Base-by-base conservation (phyloP, 2,329 filamentous ascomycete genomes). In the Fusarium bulbicola region DNA sequence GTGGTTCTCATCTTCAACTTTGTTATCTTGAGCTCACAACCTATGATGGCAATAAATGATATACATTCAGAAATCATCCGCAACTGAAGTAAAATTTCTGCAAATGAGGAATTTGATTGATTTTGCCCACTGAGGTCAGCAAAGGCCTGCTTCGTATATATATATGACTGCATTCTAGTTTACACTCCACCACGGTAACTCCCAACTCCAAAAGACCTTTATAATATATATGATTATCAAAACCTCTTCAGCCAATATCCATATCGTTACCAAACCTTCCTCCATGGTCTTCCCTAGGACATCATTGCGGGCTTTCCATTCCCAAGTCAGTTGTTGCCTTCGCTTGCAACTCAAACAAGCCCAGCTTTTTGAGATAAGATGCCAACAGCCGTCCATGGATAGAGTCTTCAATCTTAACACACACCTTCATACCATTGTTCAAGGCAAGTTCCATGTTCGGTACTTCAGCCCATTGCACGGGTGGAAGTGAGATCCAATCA, bases 381-480 rank as follows among this genome's bases (percentile, higher is more conserved):
- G 64, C 63, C 21, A 67, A 13, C 40, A 56, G 42, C 34, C 34
- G 52, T 20, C 64, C 62, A 42, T 66, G 14, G 1, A 66, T 32
- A n/a, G 62, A 66, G 20, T 67, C 46, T 32, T 66, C 64, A 21
- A 63, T 30, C 54, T 49, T 30, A 7, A 30, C 28, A 18, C 28
- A 21, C 8, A 60, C 53, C 18, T 7, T 47, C 5, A 42, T 24
- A 6, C 52, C 59, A 21, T 24, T 60, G 10, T 42, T 37, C 20
- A 49, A 42, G 5, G 5, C 3, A 12, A 36, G 13, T 18, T 49
- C 43, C 43, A 14, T 30, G 6, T n/a, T 39, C 3, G 43, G 36
- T 2, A 42, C 28, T 28, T 30, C 20, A 5, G 30, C n/a, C 28
- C n/a, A 42, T 37, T 49, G 26, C 15, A 24, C 11, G 0, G 60